These are phyloP conservation scores for Myxozyma vanderwaltii DNA, from an alignment of 805 yeast genomes.

Conservation along the genomic window DNA sequence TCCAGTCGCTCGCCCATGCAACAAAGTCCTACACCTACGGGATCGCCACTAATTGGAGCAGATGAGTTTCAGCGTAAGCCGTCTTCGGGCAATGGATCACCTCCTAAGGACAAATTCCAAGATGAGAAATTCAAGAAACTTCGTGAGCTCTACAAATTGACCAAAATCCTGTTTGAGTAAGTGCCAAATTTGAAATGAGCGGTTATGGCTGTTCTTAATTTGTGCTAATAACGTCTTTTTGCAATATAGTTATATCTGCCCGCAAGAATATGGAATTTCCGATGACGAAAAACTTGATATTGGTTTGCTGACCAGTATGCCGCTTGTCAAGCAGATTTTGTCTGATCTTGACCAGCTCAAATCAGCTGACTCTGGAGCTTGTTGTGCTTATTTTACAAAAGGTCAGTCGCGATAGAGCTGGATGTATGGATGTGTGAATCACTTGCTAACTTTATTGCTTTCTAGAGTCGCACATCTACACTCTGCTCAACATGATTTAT, in stretches of 20 bases:
- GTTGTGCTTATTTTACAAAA: constrained; percentile 89
- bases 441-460: neutral
- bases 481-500: constrained; percentile 83
- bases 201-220: too few relatives aligned
- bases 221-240: neutral
- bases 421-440: too few relatives aligned
- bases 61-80: constrained; percentile 52
- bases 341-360: constrained; percentile 79
- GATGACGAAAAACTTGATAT: constrained; percentile 94
- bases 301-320: constrained; percentile 90
- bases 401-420: constrained; percentile 5
- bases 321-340: constrained; percentile 84
- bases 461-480: constrained; percentile 87
- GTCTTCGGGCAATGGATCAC: constrained; percentile 45
- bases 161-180: constrained; percentile 92
- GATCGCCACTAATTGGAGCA: constrained; percentile 46
- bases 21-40: constrained; percentile 25
- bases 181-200: too few relatives aligned
- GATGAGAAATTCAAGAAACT: constrained; percentile 46
- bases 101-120: constrained; percentile 20
- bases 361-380: constrained; percentile 75
- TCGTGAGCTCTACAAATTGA: constrained; percentile 83
- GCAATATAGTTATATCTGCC: constrained; percentile 61
- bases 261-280: constrained; percentile 97
- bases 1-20: neutral